Base-by-base conservation (phyloP, 176 grass and related monocot species). In the Rhipidocladum racemiflorum region DNA sequence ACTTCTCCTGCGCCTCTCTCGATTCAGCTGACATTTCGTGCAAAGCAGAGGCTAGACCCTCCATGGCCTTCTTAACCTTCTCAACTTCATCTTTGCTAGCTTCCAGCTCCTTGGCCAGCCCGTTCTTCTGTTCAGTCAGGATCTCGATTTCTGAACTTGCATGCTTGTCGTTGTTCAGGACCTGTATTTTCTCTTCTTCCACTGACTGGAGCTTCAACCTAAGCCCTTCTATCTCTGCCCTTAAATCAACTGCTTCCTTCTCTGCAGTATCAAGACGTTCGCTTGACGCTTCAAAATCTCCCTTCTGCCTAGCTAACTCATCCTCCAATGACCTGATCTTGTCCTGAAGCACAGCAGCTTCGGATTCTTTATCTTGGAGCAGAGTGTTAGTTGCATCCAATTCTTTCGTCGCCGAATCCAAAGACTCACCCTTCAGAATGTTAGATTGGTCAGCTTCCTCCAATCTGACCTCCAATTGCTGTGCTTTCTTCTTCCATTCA, bases 21-120 rank as follows among this genome's bases (percentile, higher is more conserved):
- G 86, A 91, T 90, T 94, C 88, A 51, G 81, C 76, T 46, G 95
- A 94, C 74, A 92, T 85, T 85, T 97, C 95, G 17, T 94, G 92
- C 72, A 97, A 91, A 60, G 95, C 95, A 49, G 90, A 94, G 68
- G 95, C 90, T 40, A 94, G 87, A 77, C 88, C 92, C 62, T 94
- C 95, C 95, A 92, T 97, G 73, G 88, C 95, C 89, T 94, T 91
- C 84, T 97, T 94, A 68, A 91, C 62, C 61, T 97, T 85, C 60
- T 97, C 90, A 36, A 76, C 53, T 81, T 94, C 92, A 74, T 88
- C 86, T 83, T 67, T 90, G 66, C 66, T 90, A 55, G 55, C 53
- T 81, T 89, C 74, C 39, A 94, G 85, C 65, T 97, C 90, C 48
- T 86, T 83, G 44, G 81, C 30, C 68, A 97, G 61, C 77, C 86